Evolutionary conservation across 2,329 filamentous ascomycete species (phyloP), one percentile per base, ranked within the genome.

Genomic region (Hypoxylon sp.): DNA sequence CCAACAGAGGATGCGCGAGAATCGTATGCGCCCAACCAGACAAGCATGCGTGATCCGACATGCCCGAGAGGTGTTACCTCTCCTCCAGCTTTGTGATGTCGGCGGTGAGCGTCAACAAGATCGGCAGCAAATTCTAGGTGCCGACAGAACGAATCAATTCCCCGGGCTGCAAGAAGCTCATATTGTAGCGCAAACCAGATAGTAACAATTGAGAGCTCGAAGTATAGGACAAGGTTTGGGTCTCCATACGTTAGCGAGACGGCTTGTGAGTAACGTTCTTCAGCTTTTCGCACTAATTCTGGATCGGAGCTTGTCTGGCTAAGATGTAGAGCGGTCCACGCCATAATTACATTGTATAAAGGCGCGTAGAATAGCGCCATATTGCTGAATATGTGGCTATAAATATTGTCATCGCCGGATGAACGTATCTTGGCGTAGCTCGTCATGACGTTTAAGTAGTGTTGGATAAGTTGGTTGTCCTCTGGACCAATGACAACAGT

Each of bases 391-490:
- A 71, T 67, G 48, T 71, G 61, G 30, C 61, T 65, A 50, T 71
- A 71, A 11, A 71, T 61, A 27, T 71, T 71, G 14, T 71, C 69
- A 27, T 69, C 67, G 1, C 64, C 67, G 2, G 69, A 63, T 12
- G 47, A 57, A 14, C 69, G 67, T 65, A 71, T 63, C 46, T 71
- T 71, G 11, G 61, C 61, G 29, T 60, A 71, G 37, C 47, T 53
- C 29, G 69, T 69, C 69, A 71, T 71, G 21, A 70, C 67, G 45
- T 69, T 71, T 23, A 71, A 25, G 47, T 66, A 71, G 14, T 71
- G 69, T 21, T 71, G 69, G 14, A 71, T 71, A 23, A 71, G 69
- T 41, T 53, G 63, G 45, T 69, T 32, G 30, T 71, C 69, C 6
- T 65, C 69, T 5, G 50, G 43, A 2, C 50, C 16, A 45, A 71